Percentiles rank a stretch among this genome's conserved stretches.
Evolutionary conservation across 148 eudicot species (phyloP).

Genomic region (Agrostemma githago): DNA sequence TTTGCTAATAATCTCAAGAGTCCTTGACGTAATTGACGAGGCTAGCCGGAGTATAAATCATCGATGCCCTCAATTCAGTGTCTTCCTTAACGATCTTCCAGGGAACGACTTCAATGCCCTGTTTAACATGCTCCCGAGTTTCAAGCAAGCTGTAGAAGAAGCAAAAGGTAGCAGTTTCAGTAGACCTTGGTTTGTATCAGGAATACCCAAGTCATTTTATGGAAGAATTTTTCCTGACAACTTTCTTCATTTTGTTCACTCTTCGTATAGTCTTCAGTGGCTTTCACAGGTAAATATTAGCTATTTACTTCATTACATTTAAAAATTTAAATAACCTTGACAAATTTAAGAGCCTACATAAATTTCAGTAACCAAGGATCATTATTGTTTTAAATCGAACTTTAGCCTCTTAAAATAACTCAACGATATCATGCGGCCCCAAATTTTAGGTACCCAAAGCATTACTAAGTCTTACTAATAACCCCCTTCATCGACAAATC

Average conservation of each 20-base stretch:
- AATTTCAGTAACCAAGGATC: no score
- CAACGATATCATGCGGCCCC: no score
- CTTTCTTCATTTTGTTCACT: constrained; percentile 60
- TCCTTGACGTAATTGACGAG: constrained; percentile 27
- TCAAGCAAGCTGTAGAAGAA: constrained; percentile 12
- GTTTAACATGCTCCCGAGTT: constrained; percentile 25
- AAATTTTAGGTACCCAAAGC: no score
- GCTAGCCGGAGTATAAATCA: constrained; percentile 11
- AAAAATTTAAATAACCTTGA: no score
- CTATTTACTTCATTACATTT: no score
- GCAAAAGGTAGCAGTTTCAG: constrained; percentile 13
- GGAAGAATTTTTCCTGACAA: constrained; percentile 48
- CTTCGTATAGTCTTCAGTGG: constrained; percentile 64
- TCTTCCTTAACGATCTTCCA: constrained; percentile 54
- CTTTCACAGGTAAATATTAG: constrained; percentile 47
- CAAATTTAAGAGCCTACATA: no score
- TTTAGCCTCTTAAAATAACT: no score
- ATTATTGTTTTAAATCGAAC: no score
- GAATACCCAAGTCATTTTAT: constrained; percentile 65
- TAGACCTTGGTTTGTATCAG: constrained; percentile 38
- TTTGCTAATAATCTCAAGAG: constrained; percentile 22
- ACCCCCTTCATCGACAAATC: no score
- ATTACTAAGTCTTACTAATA: no score
- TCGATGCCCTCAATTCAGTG: constrained; percentile 32
- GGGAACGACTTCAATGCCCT: constrained; percentile 49